Evolutionary conservation across 176 grass and related monocot species (phyloP).

Genomic region (bread wheat (Triticum aestivum)): IWGSC_CS_RefSeq_v2.1 NC_057808.1:78264021-78264520

Average conservation of each 20-base stretch:
- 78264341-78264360: constrained; percentile 46
- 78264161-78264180: constrained; percentile 86
- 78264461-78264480: constrained; percentile 88
- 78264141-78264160: constrained; percentile 54
- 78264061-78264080: constrained; percentile 75
- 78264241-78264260: constrained; percentile 63
- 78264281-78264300: constrained; percentile 78
- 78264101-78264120: constrained; percentile 79
- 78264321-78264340: constrained; percentile 53
- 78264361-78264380: constrained; percentile 20
- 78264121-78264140: constrained; percentile 79
- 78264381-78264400: not conserved
- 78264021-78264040: constrained; percentile 84
- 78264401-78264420: constrained; percentile 13
- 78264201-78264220: constrained; percentile 63
- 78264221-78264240: constrained; percentile 88
- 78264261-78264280: constrained; percentile 64
- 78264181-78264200: constrained; percentile 84
- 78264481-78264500: constrained; percentile 64
- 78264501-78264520: constrained; percentile 5
- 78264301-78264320: constrained; percentile 52
- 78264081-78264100: constrained; percentile 87
- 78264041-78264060: constrained; percentile 93
- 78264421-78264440: constrained; percentile 43
- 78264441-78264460: constrained; percentile 85